Base-by-base conservation (phyloP, 2,329 filamentous ascomycete species). In the Epichloe amarillans region DNA sequence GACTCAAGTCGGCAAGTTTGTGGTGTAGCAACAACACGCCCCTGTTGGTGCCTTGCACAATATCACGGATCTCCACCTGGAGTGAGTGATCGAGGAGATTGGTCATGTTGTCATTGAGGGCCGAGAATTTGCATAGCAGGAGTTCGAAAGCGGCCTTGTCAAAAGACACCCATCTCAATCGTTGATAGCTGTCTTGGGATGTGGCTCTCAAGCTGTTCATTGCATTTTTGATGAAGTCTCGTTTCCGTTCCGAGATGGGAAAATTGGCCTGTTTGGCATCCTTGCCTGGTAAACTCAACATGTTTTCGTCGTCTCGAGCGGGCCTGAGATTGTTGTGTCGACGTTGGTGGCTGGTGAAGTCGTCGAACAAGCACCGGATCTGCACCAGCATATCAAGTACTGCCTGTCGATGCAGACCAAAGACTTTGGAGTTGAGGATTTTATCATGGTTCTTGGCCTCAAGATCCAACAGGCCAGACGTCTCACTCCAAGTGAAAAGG, bases 401-500 rank as follows among this genome's bases (percentile, higher is more conserved):
- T 0, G 69, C 73, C 51, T 72, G 71, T 21, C 72, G 69, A 55
- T 74, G 71, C 39, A 75, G 61, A 35, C 70, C 64, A 54, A 74
- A 75, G 15, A 70, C 66, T 56, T 74, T 75, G 44, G 72, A 72
- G 53, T 70, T 65, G 37, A 71, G 63, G 3, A 74, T 60, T 52
- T 66, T 72, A 37, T 66, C 61, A 43, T 66, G 58, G 45, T 71
- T 65, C 47, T 71, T 64, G 21, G 57, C 59, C 48, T 71, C 69
- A 12, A 73, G 60, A 51, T 73, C 72, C 12, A 74, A 62, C 17
- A 75, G 58, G 8, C 72, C 72, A 11, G 71, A 74, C 2, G 71
- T 70, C 55, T 75, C 71, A 54, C 70, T 72, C 72, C 72, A 74
- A 40, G 70, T 70, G 53, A 72, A 73, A 14, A 74, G 64, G 23